phyloP scores from a whole-genome alignment of 345 rosid genomes.

The Eucalyptus decipiens region DNA sequence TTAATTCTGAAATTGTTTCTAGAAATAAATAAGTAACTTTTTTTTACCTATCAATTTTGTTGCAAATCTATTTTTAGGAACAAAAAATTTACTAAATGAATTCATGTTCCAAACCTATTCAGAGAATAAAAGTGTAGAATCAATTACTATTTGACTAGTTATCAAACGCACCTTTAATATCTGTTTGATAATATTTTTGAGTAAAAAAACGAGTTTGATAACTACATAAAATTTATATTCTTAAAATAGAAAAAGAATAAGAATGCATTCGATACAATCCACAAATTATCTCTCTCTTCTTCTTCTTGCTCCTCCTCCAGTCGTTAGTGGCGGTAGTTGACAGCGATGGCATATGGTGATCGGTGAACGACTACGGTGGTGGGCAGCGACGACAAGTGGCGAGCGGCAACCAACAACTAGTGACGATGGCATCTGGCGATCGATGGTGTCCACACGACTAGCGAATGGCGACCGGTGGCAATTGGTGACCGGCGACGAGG shows the following conservation, averaged over 20 bases:
- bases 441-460: accelerated
- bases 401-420: accelerated
- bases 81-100: too few relatives aligned
- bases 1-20: accelerated
- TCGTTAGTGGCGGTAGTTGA: accelerated
- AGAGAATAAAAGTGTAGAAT: accelerated
- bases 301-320: too few relatives aligned
- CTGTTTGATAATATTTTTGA: too few relatives aligned
- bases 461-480: accelerated
- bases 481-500: accelerated
- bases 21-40: accelerated
- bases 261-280: accelerated
- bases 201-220: too few relatives aligned
- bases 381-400: too few relatives aligned
- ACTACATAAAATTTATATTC: too few relatives aligned
- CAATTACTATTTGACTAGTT: too few relatives aligned
- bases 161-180: accelerated
- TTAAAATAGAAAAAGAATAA: too few relatives aligned
- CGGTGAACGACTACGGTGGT: accelerated
- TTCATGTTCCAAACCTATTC: accelerated
- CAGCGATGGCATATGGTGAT: accelerated
- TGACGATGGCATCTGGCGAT: accelerated
- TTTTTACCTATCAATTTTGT: too few relatives aligned
- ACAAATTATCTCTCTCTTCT: too few relatives aligned
- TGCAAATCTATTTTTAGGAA: accelerated